phyloP scores from a whole-genome alignment of 2,329 filamentous ascomycete species.

The Byssothecium circinans region DNA sequence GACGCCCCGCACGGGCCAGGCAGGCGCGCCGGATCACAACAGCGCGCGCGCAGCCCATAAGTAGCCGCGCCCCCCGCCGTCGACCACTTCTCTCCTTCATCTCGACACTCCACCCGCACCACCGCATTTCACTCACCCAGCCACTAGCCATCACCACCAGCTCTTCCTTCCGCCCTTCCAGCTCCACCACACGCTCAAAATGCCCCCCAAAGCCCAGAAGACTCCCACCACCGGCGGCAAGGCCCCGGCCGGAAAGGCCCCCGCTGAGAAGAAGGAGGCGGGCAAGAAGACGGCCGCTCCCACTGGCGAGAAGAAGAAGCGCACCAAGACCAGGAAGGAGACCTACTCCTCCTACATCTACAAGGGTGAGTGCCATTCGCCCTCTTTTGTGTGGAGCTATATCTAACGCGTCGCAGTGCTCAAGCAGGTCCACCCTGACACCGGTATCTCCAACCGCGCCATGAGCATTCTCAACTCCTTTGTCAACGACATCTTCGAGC shows the following conservation, averaged over 20 bases:
- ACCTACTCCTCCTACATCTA: conserved; percentile 99
- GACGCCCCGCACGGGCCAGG: conserved; percentile 32
- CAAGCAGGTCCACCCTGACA: conserved; percentile 99
- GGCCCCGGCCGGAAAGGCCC: conserved; percentile 78
- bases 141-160: conserved; percentile 22
- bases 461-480: conserved; percentile 99
- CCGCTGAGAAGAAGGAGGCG: conserved; percentile 98
- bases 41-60: conserved; percentile 45
- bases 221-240: conserved; percentile 93
- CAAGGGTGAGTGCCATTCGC: conserved; percentile 72
- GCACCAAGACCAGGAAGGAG: conserved; percentile 99
- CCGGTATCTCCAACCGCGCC: conserved; percentile 99
- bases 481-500: conserved; percentile 99
- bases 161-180: conserved; percentile 20
- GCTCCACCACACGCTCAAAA: conserved; percentile 54
- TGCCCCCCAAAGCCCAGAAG: conserved; percentile 99
- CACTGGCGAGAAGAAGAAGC: conserved; percentile 99
- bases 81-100: conserved; percentile 45
- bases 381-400: conserved; percentile 1
- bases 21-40: conserved; percentile 44
- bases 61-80: conserved; percentile 45
- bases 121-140: conserved; percentile 19
- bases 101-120: conserved; percentile 13
- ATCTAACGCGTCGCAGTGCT: conserved; percentile 68
- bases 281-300: conserved; percentile 97